Evolutionary conservation across 169 alveolate genomes (phyloP).

Genomic region (Eimeria necatrix): DNA sequence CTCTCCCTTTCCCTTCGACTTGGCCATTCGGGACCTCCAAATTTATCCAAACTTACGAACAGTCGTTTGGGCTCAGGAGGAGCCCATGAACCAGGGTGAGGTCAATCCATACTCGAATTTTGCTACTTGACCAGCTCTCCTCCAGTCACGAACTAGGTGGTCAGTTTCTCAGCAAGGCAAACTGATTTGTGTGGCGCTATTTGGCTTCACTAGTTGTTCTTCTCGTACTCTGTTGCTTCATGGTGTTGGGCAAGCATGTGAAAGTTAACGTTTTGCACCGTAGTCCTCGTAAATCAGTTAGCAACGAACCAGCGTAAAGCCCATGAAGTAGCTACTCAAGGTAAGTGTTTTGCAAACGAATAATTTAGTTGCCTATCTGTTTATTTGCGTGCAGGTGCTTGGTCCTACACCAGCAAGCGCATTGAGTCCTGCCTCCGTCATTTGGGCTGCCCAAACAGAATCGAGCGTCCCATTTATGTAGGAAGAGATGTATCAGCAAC

Average conservation of each 20-base stretch:
- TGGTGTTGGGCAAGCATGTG: too few relatives aligned
- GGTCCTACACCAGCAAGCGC: slow-evolving; percentile 82
- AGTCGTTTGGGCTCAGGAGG: slow-evolving; percentile 96
- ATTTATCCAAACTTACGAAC: slow-evolving; percentile 86
- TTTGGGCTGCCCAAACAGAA: slow-evolving; percentile 76
- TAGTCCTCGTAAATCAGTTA: too few relatives aligned
- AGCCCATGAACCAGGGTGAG: slow-evolving; percentile 94
- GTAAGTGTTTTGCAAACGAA: slow-evolving; percentile 56
- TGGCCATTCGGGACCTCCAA: slow-evolving; percentile 85
- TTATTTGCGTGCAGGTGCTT: slow-evolving; percentile 82
- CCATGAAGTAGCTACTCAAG: slow-evolving; percentile 79
- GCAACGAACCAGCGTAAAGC: slow-evolving; percentile 74
- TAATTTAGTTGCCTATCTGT: slow-evolving; percentile 71
- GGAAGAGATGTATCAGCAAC: slow-evolving; percentile 86
- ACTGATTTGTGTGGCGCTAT: too few relatives aligned
- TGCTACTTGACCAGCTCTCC: neutral
- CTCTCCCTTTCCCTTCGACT: slow-evolving; percentile 94
- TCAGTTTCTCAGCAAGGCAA: too few relatives aligned
- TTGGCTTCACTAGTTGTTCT: too few relatives aligned
- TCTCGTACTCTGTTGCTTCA: too few relatives aligned
- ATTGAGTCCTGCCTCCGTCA: slow-evolving; percentile 85
- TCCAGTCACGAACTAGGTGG: too few relatives aligned
- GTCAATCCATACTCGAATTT: neutral
- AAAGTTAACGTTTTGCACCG: too few relatives aligned
- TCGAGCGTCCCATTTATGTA: slow-evolving; percentile 81